Conservation (phyloP, 1,139 yeast species). For the Suhomyces guaymorum region DNA sequence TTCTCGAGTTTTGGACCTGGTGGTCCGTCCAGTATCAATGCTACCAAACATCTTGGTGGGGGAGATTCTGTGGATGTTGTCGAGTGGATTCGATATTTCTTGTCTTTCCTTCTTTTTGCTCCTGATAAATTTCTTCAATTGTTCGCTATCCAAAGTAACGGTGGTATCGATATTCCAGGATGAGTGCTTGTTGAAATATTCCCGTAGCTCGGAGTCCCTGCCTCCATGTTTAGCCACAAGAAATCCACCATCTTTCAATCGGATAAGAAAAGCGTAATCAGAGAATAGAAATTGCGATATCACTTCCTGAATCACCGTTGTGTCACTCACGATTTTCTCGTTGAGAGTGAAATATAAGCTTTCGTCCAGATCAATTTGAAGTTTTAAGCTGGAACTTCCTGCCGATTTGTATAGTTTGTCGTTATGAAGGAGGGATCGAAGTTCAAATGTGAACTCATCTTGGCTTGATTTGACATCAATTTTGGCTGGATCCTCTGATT, state of each 20-base stretch:
- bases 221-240: slow-evolving; percentile 13
- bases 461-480: background rate
- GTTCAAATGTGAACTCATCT: slow-evolving; percentile 3
- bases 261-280: slow-evolving; percentile 12
- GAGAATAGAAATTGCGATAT: slow-evolving; percentile 13
- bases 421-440: slow-evolving; percentile 9
- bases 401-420: slow-evolving; percentile 6
- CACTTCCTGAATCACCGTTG: slow-evolving; percentile 8
- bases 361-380: slow-evolving; percentile 9
- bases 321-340: slow-evolving; percentile 9
- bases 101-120: slow-evolving; percentile 2
- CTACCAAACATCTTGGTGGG: slow-evolving; percentile 6
- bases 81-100: slow-evolving; percentile 2
- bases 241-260: slow-evolving; percentile 13
- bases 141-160: slow-evolving; percentile 7
- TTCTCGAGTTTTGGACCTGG: slow-evolving; percentile 7
- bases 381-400: slow-evolving; percentile 5
- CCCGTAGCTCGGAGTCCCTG: slow-evolving; percentile 12
- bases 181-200: slow-evolving; percentile 9
- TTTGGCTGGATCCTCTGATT: too few species aligned
- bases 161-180: slow-evolving; percentile 12
- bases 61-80: slow-evolving; percentile 5
- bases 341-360: slow-evolving; percentile 12
- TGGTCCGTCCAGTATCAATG: slow-evolving; percentile 1
- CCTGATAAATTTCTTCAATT: slow-evolving; percentile 6